Percentiles rank a stretch among this genome's conserved stretches.
phyloP scores from a whole-genome alignment of 495 filamentous ascomycete species.

The Penicillium fimorum region DNA sequence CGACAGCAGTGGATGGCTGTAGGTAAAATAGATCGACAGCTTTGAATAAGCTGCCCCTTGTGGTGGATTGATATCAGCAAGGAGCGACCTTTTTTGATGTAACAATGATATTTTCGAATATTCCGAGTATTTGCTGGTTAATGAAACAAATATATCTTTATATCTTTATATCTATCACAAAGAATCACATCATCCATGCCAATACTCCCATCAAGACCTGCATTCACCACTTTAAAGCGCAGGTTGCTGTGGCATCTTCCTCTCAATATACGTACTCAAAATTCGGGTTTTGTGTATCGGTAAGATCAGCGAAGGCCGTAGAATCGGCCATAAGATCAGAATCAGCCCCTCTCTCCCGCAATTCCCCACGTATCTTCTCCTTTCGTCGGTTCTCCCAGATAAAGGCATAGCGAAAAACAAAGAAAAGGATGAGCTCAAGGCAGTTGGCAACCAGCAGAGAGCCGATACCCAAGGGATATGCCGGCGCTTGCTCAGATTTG shows the following conservation, averaged over 20 bases:
- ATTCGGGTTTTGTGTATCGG: constrained; percentile 52
- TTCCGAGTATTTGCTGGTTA: not conserved
- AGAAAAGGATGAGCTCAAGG: constrained; percentile 41
- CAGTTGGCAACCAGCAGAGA: constrained; percentile 54
- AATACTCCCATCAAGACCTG: not conserved
- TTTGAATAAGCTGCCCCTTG: too few species aligned
- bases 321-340: constrained; percentile 37
- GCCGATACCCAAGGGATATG: constrained; percentile 53
- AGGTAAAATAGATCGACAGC: too few species aligned
- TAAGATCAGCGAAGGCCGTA: constrained; percentile 55
- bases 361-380: constrained; percentile 16
- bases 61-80: too few species aligned
- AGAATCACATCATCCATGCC: not conserved
- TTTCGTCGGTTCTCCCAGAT: constrained; percentile 46
- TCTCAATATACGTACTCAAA: constrained; percentile 30
- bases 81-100: not conserved
- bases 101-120: not conserved
- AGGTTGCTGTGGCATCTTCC: not conserved
- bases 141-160: not conserved
- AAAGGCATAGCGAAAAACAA: constrained; percentile 37
- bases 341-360: not conserved
- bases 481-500: constrained; percentile 45
- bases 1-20: too few species aligned
- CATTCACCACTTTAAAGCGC: not conserved
- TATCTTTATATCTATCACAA: not conserved